Conservation (phyloP, 805 yeast genomes). For the Clavispora santaluciae region DNA sequence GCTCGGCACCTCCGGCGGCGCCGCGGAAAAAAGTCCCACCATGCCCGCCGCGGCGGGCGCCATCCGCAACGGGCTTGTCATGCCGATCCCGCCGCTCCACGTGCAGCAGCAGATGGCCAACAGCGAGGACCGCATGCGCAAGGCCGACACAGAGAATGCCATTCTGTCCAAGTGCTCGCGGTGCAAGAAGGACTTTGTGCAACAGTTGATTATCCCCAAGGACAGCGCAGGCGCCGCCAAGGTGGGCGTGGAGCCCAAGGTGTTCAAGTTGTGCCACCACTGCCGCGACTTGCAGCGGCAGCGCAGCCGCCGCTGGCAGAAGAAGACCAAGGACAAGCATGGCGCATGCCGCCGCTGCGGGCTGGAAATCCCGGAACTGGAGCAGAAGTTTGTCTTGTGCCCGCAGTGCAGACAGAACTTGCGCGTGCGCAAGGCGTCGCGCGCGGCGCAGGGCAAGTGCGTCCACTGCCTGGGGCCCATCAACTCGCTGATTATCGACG, state of each 20-base stretch:
- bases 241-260: constrained; percentile 33
- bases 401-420: constrained; percentile 53
- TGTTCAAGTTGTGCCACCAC: constrained; percentile 55
- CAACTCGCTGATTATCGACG: constrained; percentile 34
- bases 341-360: constrained; percentile 70
- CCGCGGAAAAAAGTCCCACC: not conserved
- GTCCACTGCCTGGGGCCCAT: constrained; percentile 64
- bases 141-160: constrained; percentile 6
- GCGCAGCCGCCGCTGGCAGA: constrained; percentile 61
- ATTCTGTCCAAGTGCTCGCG: constrained; percentile 40
- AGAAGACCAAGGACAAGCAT: constrained; percentile 50
- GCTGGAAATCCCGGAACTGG: constrained; percentile 44
- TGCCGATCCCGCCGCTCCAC: constrained; percentile 40
- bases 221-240: constrained; percentile 12
- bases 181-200: constrained; percentile 58
- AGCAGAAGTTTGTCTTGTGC: constrained; percentile 53
- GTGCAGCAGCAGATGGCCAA: constrained; percentile 37
- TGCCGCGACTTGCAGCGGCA: constrained; percentile 62
- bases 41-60: not conserved
- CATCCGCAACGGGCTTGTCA: constrained; percentile 15
- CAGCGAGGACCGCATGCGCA: constrained; percentile 5
- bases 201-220: constrained; percentile 33
- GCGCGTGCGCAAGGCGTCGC: constrained; percentile 49
- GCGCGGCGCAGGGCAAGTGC: constrained; percentile 62
- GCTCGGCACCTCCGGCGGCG: not conserved